Evolutionary conservation across 2,329 filamentous ascomycete species (phyloP), one percentile per base, ranked within the genome.

Genomic region (Trichoderma sp.): DNA sequence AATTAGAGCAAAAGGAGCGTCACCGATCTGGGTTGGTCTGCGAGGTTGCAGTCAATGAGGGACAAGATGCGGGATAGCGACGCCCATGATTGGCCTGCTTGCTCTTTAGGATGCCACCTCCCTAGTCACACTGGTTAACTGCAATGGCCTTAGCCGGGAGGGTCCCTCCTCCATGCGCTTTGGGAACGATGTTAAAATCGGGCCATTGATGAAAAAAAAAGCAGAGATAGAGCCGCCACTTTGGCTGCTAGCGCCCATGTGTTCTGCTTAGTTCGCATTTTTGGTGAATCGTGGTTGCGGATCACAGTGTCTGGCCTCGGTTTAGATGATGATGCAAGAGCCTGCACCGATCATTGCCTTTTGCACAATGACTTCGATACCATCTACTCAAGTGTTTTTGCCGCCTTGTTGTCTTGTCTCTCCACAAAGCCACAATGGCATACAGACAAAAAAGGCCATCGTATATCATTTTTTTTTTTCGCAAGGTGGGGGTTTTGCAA

Each of bases 121-220:
- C 61, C 61, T 64, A 24, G 49, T 64, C 61, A 64, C 37, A 37
- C 61, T 27, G 29, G 27, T 64, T 64, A 53, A 53, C 49, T 53
- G 53, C 61, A 55, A 55, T 53, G 37, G 43, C 47, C 2, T 49
- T 49, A 49, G 47, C n/a, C 5, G 47, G 47, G 43, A 49, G 43
- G 47, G 47, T 49, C 47, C 43, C n/a, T 35, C 31, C 31, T 21
- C 43, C 43, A 47, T 1, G 60, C 59, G 14, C 37, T 19, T 29
- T 47, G 13, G 57, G 29, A 52, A 49, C 59, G 16, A 35, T 31
- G 16, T 24, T 49, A 52, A 52, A 62, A 62, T 24, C 43, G 59
- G 59, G n/a, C 43, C 59, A 62, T 62, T 29, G 58, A 49, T 21
- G 58, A 43, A 19, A 43, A 35, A 35, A 43, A n/a, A n/a, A 40